Conservation (phyloP, 2,329 filamentous ascomycete genomes). For the Neoscytalidium dimidiatum region DNA sequence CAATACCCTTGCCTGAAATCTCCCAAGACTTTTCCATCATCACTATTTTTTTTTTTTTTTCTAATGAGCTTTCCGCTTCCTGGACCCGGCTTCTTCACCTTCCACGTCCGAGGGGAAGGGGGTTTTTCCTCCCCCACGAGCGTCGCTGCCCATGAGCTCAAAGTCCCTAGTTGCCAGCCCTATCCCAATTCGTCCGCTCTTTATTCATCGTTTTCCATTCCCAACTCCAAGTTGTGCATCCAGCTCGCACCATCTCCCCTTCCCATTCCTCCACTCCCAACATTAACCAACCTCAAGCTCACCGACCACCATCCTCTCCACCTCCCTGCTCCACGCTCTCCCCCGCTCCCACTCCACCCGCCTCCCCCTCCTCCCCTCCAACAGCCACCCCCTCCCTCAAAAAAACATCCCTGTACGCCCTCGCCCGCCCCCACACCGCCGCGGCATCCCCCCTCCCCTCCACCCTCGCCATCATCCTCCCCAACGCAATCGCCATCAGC, state of each 20-base stretch:
- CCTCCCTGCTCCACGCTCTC: neutral
- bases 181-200: no score
- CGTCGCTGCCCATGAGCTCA: no score
- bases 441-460: neutral
- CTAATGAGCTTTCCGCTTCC: no score
- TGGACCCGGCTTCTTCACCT: no score
- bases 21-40: no score
- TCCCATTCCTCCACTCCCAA: neutral
- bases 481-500: neutral
- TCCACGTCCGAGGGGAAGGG: no score
- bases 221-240: no score
- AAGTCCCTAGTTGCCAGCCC: no score
- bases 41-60: no score
- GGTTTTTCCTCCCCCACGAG: no score
- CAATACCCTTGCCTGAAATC: no score
- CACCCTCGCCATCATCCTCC: neutral
- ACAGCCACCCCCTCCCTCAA: neutral
- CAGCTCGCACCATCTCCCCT: neutral
- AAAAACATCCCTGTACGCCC: neutral
- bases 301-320: neutral
- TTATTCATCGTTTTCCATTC: no score
- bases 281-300: neutral
- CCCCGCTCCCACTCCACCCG: neutral
- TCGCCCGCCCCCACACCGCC: neutral
- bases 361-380: neutral